Evolutionary conservation across 768 basidiomycete genomes (phyloP).

Genomic region (Xerocomellus amylosporus): DNA sequence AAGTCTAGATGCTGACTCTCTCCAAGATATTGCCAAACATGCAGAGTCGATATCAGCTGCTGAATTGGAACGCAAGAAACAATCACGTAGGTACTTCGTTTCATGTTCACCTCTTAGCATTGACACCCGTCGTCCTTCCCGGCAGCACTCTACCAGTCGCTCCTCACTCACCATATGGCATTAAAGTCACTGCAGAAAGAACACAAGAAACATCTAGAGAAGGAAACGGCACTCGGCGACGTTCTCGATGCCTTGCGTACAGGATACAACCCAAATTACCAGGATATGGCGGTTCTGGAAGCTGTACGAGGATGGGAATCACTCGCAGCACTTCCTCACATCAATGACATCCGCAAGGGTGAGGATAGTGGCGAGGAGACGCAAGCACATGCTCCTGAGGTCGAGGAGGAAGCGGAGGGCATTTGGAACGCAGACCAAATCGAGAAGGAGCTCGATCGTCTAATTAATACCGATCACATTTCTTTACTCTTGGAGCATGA

Average conservation of each 20-base stretch:
- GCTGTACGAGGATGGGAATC: constrained; percentile 94
- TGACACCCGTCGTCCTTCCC: not conserved
- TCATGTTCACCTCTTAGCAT: not conserved
- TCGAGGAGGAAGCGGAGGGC: constrained; percentile 51
- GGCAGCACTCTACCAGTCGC: constrained; percentile 73
- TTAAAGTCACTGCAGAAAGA: constrained; percentile 75
- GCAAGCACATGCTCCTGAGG: constrained; percentile 12
- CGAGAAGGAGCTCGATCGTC: constrained; percentile 50
- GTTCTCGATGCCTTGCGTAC: constrained; percentile 78
- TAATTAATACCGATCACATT: constrained; percentile 67
- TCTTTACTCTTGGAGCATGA: constrained; percentile 78
- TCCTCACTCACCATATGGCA: constrained; percentile 69
- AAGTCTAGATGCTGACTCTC: not conserved
- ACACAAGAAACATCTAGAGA: constrained; percentile 67
- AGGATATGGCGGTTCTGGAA: constrained; percentile 98
- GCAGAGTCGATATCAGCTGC: constrained; percentile 77
- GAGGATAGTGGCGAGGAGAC: constrained; percentile 38
- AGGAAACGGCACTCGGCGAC: constrained; percentile 74
- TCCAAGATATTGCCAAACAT: constrained; percentile 71
- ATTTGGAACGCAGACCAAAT: constrained; percentile 60
- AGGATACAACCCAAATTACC: constrained; percentile 97
- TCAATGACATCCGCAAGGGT: constrained; percentile 61
- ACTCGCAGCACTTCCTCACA: constrained; percentile 64
- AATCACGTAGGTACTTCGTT: constrained; percentile 64
- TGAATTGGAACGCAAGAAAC: constrained; percentile 78